Percentiles rank a stretch among this genome's conserved stretches.
Conservation (phyloP, 2,329 filamentous ascomycete genomes). For the Orbilia blumenaviensis region DNA sequence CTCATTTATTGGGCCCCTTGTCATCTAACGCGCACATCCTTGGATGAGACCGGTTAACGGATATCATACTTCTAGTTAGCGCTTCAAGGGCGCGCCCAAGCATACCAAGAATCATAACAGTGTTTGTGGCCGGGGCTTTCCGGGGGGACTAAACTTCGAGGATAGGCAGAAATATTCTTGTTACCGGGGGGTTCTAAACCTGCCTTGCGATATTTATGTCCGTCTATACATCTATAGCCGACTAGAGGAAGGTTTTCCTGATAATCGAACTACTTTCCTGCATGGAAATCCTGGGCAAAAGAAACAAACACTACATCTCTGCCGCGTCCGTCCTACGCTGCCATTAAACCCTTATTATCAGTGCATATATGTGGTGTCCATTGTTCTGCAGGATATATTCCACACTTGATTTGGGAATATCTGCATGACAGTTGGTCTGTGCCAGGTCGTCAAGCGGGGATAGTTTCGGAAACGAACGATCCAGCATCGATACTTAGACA, state of each 20-base stretch:
- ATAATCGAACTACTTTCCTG: slow-evolving; percentile 18
- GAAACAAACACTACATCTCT: slow-evolving; percentile 14
- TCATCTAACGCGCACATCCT: slow-evolving; percentile 31
- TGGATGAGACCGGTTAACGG: slow-evolving; percentile 36
- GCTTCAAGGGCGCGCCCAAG: slow-evolving; percentile 24
- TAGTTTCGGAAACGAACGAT: neutral
- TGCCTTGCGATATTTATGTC: neutral
- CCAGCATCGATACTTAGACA: neutral
- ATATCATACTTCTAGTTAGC: slow-evolving; percentile 19
- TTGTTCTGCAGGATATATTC: slow-evolving; percentile 20
- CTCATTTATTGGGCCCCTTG: neutral
- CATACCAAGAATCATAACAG: neutral
- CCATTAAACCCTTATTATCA: slow-evolving; percentile 24
- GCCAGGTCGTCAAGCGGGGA: slow-evolving; percentile 15
- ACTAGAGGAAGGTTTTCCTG: neutral
- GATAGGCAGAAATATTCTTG: neutral
- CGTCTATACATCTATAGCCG: neutral
- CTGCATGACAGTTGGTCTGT: slow-evolving; percentile 10
- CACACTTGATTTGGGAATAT: neutral
- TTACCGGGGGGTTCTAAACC: neutral
- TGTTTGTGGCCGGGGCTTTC: slow-evolving; percentile 2
- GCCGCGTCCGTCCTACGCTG: slow-evolving; percentile 22
- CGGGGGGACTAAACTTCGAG: neutral
- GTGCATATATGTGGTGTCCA: neutral
- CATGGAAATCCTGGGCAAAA: slow-evolving; percentile 25